Evolutionary conservation across 345 rosid genomes (phyloP).

Genomic region (Arabis hirsuta): DNA sequence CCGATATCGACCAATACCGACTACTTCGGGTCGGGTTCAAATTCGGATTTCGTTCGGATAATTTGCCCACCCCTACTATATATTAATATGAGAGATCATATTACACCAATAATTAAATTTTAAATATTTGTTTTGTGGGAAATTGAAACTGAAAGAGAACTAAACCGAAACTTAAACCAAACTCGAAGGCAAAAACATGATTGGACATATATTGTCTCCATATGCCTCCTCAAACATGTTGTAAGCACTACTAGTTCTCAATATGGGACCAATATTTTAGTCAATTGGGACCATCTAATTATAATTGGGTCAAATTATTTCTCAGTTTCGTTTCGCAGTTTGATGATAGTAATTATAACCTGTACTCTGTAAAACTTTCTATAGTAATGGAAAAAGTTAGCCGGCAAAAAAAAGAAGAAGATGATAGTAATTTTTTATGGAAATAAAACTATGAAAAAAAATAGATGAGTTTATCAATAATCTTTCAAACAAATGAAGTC

Average conservation of each 20-base stretch:
- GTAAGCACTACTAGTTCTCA: slow-evolving; percentile 7
- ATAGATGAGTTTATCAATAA: neutral
- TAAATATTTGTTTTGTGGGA: neutral
- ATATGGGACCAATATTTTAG: slow-evolving; percentile 11
- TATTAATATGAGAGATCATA: too few relatives aligned
- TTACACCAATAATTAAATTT: neutral
- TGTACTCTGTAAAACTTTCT: too few relatives aligned
- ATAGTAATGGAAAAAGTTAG: too few relatives aligned
- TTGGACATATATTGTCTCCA: slow-evolving; percentile 13
- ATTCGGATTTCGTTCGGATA: too few relatives aligned
- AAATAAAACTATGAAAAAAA: neutral
- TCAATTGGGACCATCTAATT: neutral
- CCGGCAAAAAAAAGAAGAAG: too few relatives aligned
- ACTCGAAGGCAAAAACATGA: neutral
- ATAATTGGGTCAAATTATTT: slow-evolving; percentile 14
- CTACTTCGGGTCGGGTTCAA: too few relatives aligned
- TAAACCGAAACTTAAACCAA: neutral
- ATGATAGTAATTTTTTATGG: too few relatives aligned
- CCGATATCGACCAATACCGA: too few relatives aligned
- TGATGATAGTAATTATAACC: neutral
- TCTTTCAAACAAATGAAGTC: neutral
- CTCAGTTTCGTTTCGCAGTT: neutral
- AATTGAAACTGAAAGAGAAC: neutral
- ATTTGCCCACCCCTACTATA: too few relatives aligned
- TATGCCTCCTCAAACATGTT: slow-evolving; percentile 3